These are phyloP conservation scores for Trametes cinnabarina DNA, from an alignment of 768 basidiomycete species.

Conservation along the genomic window DNA sequence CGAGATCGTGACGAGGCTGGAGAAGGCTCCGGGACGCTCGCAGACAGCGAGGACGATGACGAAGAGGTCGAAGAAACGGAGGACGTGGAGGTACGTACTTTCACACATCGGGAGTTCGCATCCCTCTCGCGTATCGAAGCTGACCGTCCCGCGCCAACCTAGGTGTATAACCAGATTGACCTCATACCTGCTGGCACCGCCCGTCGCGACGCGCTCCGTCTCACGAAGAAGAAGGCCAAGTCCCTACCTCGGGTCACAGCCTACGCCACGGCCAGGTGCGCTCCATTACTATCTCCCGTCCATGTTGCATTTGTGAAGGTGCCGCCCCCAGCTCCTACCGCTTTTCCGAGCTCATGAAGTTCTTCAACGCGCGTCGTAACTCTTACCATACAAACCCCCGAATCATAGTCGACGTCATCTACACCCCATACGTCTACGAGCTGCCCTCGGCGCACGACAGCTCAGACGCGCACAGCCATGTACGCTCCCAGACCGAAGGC, in stretches of 20 bases:
- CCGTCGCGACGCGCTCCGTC: conserved; percentile 79
- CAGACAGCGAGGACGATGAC: conserved; percentile 69
- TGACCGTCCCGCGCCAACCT: background rate
- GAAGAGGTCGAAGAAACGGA: conserved; percentile 53
- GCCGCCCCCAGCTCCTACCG: conserved; percentile 76
- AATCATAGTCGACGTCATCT: conserved; percentile 89
- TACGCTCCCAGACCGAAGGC: conserved; percentile 18
- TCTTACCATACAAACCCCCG: conserved; percentile 86
- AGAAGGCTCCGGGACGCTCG: conserved; percentile 30
- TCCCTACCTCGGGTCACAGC: conserved; percentile 91
- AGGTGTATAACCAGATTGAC: conserved; percentile 94
- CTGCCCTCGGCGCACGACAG: conserved; percentile 27
- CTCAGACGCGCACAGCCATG: conserved; percentile 20
- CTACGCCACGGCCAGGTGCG: conserved; percentile 88
- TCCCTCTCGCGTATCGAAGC: background rate
- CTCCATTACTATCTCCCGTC: conserved; percentile 7
- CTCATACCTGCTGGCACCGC: conserved; percentile 94
- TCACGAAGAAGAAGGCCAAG: conserved; percentile 96
- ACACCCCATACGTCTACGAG: conserved; percentile 87
- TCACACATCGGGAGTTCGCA: background rate
- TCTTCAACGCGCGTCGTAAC: conserved; percentile 78
- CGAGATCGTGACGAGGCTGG: conserved; percentile 20
- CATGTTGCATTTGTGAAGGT: background rate
- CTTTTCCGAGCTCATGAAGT: conserved; percentile 83
- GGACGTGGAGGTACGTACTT: conserved; percentile 55